phyloP scores from a whole-genome alignment of 495 filamentous ascomycete species.

The Parachaetomium inaequale region DNA sequence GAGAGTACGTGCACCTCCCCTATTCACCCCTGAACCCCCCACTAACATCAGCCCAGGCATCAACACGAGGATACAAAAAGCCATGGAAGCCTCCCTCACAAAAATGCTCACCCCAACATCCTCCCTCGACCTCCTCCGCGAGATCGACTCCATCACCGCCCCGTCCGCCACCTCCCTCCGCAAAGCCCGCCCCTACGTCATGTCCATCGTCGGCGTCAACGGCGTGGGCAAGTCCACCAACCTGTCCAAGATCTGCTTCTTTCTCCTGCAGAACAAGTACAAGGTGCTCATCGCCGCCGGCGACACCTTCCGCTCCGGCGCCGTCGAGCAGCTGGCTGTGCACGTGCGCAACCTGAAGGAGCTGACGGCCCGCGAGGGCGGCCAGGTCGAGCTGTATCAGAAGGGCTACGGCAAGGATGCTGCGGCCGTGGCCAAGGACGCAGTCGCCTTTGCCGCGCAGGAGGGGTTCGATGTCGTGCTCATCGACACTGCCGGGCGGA shows the following conservation, averaged over 20 bases:
- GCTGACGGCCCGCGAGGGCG: slow-evolving; percentile 74
- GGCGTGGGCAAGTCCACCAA: slow-evolving; percentile 98
- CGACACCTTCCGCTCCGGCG: slow-evolving; percentile 96
- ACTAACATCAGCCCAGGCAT: slow-evolving; percentile 47
- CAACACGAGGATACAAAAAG: slow-evolving; percentile 72
- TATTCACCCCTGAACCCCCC: not conserved
- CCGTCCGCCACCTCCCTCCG: slow-evolving; percentile 54
- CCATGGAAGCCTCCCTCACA: slow-evolving; percentile 84
- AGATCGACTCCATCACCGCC: slow-evolving; percentile 76
- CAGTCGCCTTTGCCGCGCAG: slow-evolving; percentile 70
- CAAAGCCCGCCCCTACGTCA: slow-evolving; percentile 79
- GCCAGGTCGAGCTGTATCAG: slow-evolving; percentile 84
- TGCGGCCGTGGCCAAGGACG: slow-evolving; percentile 90
- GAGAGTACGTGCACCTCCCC: slow-evolving; percentile 57
- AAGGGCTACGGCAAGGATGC: slow-evolving; percentile 98
- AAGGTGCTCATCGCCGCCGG: slow-evolving; percentile 92
- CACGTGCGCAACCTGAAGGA: slow-evolving; percentile 89
- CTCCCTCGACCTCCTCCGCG: slow-evolving; percentile 87
- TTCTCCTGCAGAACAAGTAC: slow-evolving; percentile 94
- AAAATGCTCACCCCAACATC: slow-evolving; percentile 95
- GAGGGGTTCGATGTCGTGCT: slow-evolving; percentile 87
- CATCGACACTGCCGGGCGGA: slow-evolving; percentile 91
- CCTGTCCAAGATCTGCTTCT: slow-evolving; percentile 93
- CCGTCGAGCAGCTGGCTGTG: slow-evolving; percentile 93
- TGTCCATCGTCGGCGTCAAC: slow-evolving; percentile 96